A percentile compares a stretch with the other conserved stretches of the same genome.
These are phyloP conservation scores for Penicillium sp. DNA, from an alignment of 2,329 filamentous ascomycete species.

Conservation along the genomic window DNA sequence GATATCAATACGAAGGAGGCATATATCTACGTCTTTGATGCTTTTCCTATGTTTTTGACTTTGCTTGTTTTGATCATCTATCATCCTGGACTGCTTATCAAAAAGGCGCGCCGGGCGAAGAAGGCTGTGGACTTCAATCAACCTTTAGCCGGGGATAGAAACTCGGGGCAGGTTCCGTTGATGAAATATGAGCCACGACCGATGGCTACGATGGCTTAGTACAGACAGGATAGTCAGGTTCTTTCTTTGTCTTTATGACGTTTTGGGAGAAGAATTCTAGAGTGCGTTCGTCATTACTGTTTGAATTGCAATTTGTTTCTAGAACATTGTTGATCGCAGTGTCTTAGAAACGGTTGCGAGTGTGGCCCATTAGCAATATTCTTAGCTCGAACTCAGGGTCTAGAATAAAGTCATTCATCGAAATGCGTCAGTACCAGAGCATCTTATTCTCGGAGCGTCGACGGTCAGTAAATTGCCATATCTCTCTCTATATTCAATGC, in stretches of 20 bases:
- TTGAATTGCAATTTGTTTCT: neutral
- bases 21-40: conserved; percentile 44
- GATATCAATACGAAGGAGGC: conserved; percentile 35
- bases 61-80: conserved; percentile 32
- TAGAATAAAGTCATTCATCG: too few species aligned
- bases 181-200: conserved; percentile 19
- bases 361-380: too few species aligned
- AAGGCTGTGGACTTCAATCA: conserved; percentile 24
- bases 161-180: conserved; percentile 25
- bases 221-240: neutral
- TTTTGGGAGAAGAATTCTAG: neutral
- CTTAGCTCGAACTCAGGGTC: too few species aligned
- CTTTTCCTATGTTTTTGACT: conserved; percentile 34
- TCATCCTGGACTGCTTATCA: conserved; percentile 36
- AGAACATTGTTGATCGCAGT: too few species aligned
- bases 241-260: neutral
- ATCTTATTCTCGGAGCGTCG: too few species aligned
- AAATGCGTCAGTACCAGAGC: too few species aligned
- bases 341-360: too few species aligned
- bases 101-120: conserved; percentile 21
- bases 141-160: conserved; percentile 11
- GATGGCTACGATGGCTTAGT: neutral
- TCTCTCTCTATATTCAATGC: too few species aligned
- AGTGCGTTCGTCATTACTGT: neutral
- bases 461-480: too few species aligned